These are phyloP conservation scores for Tephrocybe sp. DNA, from an alignment of 768 basidiomycete species.

Conservation along the genomic window DNA sequence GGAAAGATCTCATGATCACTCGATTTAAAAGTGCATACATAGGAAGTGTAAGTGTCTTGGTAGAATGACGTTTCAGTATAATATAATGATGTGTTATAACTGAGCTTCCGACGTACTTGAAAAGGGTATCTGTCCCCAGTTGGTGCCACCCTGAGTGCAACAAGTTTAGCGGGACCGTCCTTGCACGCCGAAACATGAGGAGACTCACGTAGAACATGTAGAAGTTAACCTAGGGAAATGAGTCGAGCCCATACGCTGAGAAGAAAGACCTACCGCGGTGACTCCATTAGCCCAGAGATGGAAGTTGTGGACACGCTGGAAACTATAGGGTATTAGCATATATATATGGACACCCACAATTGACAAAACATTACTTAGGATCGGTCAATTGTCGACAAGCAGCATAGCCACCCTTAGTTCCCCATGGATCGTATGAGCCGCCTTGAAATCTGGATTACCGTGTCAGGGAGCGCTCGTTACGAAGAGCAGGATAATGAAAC, in stretches of 20 bases:
- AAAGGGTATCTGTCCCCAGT: slow-evolving; percentile 17
- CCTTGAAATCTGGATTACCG: slow-evolving; percentile 13
- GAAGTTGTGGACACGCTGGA: slow-evolving; percentile 17
- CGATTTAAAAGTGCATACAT: neutral
- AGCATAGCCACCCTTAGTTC: slow-evolving; percentile 12
- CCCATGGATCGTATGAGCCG: slow-evolving; percentile 16
- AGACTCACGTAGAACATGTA: slow-evolving; percentile 17
- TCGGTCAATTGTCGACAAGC: slow-evolving; percentile 15
- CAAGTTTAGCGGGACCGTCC: no score
- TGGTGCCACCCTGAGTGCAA: slow-evolving; percentile 16
- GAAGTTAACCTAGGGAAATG: slow-evolving; percentile 8
- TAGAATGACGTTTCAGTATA: neutral
- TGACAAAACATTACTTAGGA: slow-evolving; percentile 10
- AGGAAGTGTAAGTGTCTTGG: slow-evolving; percentile 17
- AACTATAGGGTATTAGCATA: slow-evolving; percentile 1
- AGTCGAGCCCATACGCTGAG: neutral
- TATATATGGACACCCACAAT: neutral
- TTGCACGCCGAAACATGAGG: neutral
- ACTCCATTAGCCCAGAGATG: slow-evolving; percentile 19
- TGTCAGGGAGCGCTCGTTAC: neutral
- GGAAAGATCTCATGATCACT: neutral
- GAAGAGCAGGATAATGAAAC: neutral
- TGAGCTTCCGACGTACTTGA: slow-evolving; percentile 7
- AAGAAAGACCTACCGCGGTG: slow-evolving; percentile 11
- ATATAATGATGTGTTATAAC: no score